These are phyloP conservation scores for Daedaleopsis sinensis DNA, from an alignment of 768 basidiomycete species.

Conservation along the genomic window DNA sequence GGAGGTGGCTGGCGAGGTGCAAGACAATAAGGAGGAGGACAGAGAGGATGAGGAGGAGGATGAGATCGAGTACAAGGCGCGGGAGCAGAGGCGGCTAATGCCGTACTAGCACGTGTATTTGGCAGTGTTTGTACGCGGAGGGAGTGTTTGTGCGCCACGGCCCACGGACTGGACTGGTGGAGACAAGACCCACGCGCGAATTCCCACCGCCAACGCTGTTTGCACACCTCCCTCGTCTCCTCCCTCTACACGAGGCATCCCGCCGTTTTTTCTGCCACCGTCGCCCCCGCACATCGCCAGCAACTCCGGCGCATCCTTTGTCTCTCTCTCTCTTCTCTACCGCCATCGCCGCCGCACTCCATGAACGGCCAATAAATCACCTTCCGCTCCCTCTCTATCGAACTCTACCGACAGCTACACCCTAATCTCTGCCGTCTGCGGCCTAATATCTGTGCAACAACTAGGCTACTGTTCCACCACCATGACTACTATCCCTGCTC, in stretches of 20 bases:
- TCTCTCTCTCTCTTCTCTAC: constrained; percentile 12
- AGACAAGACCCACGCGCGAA: constrained; percentile 2
- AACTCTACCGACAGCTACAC: constrained; percentile 17
- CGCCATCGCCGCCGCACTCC: constrained; percentile 3
- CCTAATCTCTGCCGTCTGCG: constrained; percentile 23
- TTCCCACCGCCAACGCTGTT: constrained; percentile 12
- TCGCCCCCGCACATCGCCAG: constrained; percentile 7
- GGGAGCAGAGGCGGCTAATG: constrained; percentile 60
- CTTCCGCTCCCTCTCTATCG: constrained; percentile 21
- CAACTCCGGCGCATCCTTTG: constrained; percentile 5
- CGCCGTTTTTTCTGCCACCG: constrained; percentile 5
- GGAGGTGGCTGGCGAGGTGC: constrained; percentile 51
- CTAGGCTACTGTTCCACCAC: constrained; percentile 25
- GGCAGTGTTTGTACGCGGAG: constrained; percentile 12
- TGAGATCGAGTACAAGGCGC: constrained; percentile 64
- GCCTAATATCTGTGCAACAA: constrained; percentile 23
- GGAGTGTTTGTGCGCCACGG: constrained; percentile 19
- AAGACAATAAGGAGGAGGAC: constrained; percentile 13
- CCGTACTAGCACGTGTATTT: constrained; percentile 50
- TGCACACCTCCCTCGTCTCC: constrained; percentile 6
- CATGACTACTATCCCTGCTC: constrained; percentile 67
- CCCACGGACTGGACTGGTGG: neutral
- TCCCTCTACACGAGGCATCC: constrained; percentile 7
- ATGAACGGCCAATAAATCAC: constrained; percentile 21
- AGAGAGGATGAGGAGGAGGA: constrained; percentile 19